Conservation (phyloP, 371 early-diverging fungal species). For the Polyrhizophydium stewartii region DNA sequence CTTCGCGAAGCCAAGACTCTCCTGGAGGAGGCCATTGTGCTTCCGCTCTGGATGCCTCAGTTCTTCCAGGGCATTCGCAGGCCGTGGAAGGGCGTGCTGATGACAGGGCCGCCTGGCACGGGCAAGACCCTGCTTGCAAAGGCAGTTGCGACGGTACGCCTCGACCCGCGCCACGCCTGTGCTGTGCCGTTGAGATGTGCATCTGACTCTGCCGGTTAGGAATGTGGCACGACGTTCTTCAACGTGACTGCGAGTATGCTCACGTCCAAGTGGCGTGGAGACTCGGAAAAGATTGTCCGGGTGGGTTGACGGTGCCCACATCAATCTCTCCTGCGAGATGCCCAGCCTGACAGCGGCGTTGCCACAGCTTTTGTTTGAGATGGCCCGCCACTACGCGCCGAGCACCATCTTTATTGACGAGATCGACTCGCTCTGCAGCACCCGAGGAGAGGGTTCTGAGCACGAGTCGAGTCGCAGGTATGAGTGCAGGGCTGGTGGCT, state of each 20-base stretch:
- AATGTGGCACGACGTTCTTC: constrained; percentile 60
- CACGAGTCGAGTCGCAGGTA: constrained; percentile 49
- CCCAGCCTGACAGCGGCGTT: not conserved
- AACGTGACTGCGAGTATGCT: constrained; percentile 51
- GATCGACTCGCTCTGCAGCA: constrained; percentile 49
- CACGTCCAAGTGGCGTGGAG: constrained; percentile 56
- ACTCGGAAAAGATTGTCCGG: constrained; percentile 53
- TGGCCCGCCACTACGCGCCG: constrained; percentile 54
- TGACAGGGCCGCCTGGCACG: constrained; percentile 69
- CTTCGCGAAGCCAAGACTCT: constrained; percentile 48
- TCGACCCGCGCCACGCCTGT: not conserved
- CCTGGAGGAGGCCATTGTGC: constrained; percentile 55
- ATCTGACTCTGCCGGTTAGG: constrained; percentile 17
- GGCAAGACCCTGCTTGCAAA: constrained; percentile 65
- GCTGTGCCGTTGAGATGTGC: not conserved
- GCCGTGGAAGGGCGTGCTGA: constrained; percentile 66
- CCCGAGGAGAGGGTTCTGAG: constrained; percentile 47
- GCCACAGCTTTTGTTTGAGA: constrained; percentile 45
- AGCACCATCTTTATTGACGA: constrained; percentile 60
- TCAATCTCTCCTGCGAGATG: not conserved
- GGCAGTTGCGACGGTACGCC: constrained; percentile 48
- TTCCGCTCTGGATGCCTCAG: constrained; percentile 59
- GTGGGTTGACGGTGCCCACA: constrained; percentile 12
- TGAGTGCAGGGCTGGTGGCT: too few relatives aligned
- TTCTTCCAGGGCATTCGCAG: constrained; percentile 54